Percentiles rank a stretch among this genome's conserved stretches.
Conservation (phyloP, 352 stramenopile species). For the Phytophthora pistaciae region DNA sequence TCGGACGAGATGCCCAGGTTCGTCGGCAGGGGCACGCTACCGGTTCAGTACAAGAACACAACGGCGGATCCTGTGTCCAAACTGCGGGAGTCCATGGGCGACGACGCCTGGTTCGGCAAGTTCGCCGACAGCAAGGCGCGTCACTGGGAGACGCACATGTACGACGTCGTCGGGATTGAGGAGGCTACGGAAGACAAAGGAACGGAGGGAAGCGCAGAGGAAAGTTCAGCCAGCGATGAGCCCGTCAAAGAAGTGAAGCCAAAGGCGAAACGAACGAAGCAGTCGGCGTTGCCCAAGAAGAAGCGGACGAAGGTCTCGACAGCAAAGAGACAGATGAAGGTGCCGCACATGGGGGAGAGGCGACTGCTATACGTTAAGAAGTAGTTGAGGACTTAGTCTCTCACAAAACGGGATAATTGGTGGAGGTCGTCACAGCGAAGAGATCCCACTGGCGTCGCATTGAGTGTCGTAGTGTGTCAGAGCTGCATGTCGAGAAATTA, state of each 20-base stretch:
- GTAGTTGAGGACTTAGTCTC: neutral
- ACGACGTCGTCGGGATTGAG: constrained; percentile 13
- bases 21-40: constrained; percentile 23
- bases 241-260: neutral
- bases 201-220: neutral
- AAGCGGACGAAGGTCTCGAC: constrained; percentile 12
- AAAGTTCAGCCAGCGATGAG: neutral
- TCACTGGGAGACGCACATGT: constrained; percentile 25
- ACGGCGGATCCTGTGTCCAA: constrained; percentile 10
- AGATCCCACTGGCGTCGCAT: neutral
- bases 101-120: constrained; percentile 25
- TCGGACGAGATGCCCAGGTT: constrained; percentile 26
- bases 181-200: neutral
- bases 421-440: neutral
- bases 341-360: constrained; percentile 3
- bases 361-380: constrained; percentile 17
- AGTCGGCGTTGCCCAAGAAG: neutral
- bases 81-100: constrained; percentile 18
- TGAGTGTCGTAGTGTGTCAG: neutral
- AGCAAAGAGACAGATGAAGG: neutral
- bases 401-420: too few relatives aligned
- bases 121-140: constrained; percentile 30
- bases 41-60: constrained; percentile 9
- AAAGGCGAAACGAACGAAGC: constrained; percentile 7
- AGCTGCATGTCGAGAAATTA: neutral